These are phyloP conservation scores for Agroathelia rolfsii DNA, from an alignment of 1,284 basidiomycete genomes.

Conservation along the genomic window DNA sequence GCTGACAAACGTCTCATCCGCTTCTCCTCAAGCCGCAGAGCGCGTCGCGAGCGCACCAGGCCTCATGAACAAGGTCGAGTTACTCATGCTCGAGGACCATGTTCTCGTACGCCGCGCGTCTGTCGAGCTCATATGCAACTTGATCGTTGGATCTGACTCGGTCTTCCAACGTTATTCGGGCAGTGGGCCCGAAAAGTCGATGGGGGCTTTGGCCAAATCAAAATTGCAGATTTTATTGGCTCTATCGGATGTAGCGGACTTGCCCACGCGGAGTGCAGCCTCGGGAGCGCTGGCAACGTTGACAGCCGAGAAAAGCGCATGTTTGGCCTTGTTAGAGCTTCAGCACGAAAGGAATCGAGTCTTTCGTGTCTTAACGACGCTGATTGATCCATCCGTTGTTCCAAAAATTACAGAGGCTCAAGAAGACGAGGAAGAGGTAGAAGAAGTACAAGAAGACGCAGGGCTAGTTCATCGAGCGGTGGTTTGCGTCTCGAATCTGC, in stretches of 20 bases:
- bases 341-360: conserved; percentile 51
- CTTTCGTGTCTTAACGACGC: conserved; percentile 49
- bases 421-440: conserved; percentile 22
- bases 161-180: conserved; percentile 67
- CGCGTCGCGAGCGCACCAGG: conserved; percentile 54
- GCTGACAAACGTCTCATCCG: conserved; percentile 88
- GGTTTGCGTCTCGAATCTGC: conserved; percentile 58
- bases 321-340: conserved; percentile 49
- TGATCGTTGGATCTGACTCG: conserved; percentile 67
- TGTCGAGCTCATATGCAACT: conserved; percentile 90
- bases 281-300: conserved; percentile 80
- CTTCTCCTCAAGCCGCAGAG: conserved; percentile 52
- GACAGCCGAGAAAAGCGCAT: conserved; percentile 53
- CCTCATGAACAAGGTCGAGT: conserved; percentile 62
- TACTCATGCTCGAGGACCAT: conserved; percentile 81
- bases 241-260: conserved; percentile 75
- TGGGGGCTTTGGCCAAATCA: conserved; percentile 36
- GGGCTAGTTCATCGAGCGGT: conserved; percentile 71
- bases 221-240: conserved; percentile 79
- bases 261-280: conserved; percentile 74
- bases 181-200: conserved; percentile 19
- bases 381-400: conserved; percentile 46
- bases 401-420: conserved; percentile 22
- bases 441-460: conserved; percentile 28
- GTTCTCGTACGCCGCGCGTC: conserved; percentile 76